Evolutionary conservation across 2,329 filamentous ascomycete species (phyloP).

Genomic region (Aspergillus persii): DNA sequence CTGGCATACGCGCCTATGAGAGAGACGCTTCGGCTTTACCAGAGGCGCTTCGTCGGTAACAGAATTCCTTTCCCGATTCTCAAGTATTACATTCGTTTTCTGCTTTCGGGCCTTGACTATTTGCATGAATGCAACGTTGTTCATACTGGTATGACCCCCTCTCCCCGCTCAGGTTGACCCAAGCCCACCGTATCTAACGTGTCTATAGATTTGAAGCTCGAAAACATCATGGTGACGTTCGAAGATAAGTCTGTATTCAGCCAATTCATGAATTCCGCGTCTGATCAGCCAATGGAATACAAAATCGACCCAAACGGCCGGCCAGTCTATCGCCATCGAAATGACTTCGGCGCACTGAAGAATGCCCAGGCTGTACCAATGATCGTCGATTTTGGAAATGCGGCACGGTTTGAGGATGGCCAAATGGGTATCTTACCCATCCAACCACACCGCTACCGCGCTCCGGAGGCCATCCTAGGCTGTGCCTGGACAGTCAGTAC

Average conservation of each 20-base stretch:
- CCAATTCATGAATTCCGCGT: constrained; percentile 15
- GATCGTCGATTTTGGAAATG: constrained; percentile 33
- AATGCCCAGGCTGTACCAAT: constrained; percentile 22
- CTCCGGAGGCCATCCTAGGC: constrained; percentile 36
- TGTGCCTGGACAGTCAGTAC: constrained; percentile 33
- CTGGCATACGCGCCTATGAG: constrained; percentile 36
- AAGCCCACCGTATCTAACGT: too few relatives aligned
- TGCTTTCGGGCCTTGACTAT: constrained; percentile 42
- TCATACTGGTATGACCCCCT: constrained; percentile 3
- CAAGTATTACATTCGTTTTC: constrained; percentile 31
- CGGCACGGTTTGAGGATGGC: constrained; percentile 10
- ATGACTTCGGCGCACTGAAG: constrained; percentile 28
- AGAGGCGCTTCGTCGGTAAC: constrained; percentile 23
- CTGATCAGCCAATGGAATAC: constrained; percentile 21
- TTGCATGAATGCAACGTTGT: constrained; percentile 37
- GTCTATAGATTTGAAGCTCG: constrained; percentile 37
- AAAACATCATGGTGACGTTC: constrained; percentile 39
- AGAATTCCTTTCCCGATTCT: constrained; percentile 26
- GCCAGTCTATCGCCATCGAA: constrained; percentile 28
- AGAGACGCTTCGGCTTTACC: constrained; percentile 34
- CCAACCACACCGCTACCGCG: constrained; percentile 39
- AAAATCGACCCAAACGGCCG: constrained; percentile 26
- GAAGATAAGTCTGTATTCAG: constrained; percentile 17
- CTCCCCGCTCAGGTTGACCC: too few relatives aligned
- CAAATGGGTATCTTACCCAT: constrained; percentile 39